A percentile compares a stretch with the other conserved stretches of the same genome.
phyloP scores from a whole-genome alignment of 2,329 filamentous ascomycete genomes.

The Colletotrichum zoysiae region DNA sequence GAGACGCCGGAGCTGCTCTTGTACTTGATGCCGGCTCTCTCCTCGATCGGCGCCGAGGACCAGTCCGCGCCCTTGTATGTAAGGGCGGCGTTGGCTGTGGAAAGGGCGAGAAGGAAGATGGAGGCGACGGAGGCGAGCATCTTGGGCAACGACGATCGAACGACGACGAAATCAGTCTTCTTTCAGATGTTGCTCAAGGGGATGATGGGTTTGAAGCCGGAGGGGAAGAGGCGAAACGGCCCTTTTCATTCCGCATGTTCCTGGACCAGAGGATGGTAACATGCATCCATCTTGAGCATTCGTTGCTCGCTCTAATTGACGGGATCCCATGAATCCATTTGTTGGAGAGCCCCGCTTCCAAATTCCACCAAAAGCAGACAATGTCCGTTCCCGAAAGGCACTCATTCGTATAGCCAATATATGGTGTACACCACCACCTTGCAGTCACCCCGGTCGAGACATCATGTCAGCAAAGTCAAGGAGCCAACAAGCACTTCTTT shows the following conservation, averaged over 20 bases:
- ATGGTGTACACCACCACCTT: background rate
- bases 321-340: slow-evolving; percentile 26
- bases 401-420: background rate
- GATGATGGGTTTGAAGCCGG: background rate
- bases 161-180: background rate
- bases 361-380: slow-evolving; percentile 12
- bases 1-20: slow-evolving; percentile 65
- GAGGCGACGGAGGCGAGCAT: slow-evolving; percentile 40
- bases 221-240: background rate
- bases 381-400: slow-evolving; percentile 1
- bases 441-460: background rate
- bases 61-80: slow-evolving; percentile 77
- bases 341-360: slow-evolving; percentile 11
- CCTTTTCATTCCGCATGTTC: background rate
- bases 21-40: slow-evolving; percentile 71
- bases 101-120: slow-evolving; percentile 35
- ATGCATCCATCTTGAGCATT: slow-evolving; percentile 2
- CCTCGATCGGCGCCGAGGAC: slow-evolving; percentile 75
- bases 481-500: slow-evolving; percentile 25
- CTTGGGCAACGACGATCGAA: slow-evolving; percentile 16
- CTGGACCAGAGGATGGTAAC: background rate
- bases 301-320: slow-evolving; percentile 35
- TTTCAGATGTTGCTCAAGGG: slow-evolving; percentile 8
- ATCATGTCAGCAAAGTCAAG: slow-evolving; percentile 11
- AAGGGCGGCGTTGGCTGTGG: slow-evolving; percentile 58